phyloP scores from a whole-genome alignment of 129 eudicot species.

The Centaurea solstitialis region DNA sequence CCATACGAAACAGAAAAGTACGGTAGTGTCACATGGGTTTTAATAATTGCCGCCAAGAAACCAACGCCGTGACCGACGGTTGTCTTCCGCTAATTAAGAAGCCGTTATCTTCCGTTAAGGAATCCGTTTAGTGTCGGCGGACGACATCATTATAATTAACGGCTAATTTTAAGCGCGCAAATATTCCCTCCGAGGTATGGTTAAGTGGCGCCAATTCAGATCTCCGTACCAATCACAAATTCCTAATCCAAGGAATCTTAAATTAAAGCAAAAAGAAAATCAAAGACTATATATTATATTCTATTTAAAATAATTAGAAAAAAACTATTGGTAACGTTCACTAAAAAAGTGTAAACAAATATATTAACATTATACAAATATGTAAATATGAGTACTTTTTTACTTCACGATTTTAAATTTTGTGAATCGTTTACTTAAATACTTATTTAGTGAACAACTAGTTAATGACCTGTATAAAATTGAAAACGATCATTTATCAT shows the following conservation, averaged over 20 bases:
- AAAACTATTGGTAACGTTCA: too few relatives aligned
- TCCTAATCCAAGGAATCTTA: conserved; percentile 2
- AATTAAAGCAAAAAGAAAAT: not conserved
- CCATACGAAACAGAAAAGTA: not conserved
- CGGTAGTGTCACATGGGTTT: conserved; percentile 35
- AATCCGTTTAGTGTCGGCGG: conserved; percentile 32
- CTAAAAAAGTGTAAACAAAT: too few relatives aligned
- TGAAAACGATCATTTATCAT: too few relatives aligned
- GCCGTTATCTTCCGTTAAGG: conserved; percentile 8
- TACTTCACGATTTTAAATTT: too few relatives aligned
- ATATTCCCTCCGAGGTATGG: conserved; percentile 35
- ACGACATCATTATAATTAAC: not conserved
- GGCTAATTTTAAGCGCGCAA: conserved; percentile 16
- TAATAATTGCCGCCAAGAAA: conserved; percentile 30
- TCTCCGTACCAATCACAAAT: conserved; percentile 25
- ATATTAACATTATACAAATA: too few relatives aligned
- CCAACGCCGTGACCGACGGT: conserved; percentile 9
- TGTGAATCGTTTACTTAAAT: too few relatives aligned
- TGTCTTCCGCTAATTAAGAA: not conserved
- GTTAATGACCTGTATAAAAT: too few relatives aligned
- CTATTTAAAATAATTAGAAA: too few relatives aligned
- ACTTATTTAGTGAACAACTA: too few relatives aligned
- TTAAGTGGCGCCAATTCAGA: conserved; percentile 33
- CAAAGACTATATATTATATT: too few relatives aligned
- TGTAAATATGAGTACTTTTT: too few relatives aligned